phyloP scores from a whole-genome alignment of 352 stramenopile species.

The Pythium periplocum region DNA sequence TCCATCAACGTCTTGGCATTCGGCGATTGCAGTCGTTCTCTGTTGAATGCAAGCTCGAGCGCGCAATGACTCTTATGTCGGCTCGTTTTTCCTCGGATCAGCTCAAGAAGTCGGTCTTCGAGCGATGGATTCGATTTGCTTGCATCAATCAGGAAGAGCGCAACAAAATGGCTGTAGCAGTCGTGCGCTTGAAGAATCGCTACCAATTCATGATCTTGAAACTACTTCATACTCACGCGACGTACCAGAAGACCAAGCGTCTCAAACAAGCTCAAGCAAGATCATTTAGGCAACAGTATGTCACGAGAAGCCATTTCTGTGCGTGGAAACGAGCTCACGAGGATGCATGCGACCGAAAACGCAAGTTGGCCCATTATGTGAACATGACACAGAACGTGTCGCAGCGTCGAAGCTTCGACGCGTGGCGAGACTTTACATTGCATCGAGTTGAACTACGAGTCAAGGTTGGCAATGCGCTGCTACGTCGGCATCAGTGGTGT shows the following conservation, averaged over 20 bases:
- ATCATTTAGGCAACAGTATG: too few relatives aligned
- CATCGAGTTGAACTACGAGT: slow-evolving; percentile 8
- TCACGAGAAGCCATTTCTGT: slow-evolving; percentile 3
- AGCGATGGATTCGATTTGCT: slow-evolving; percentile 12
- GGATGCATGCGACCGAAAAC: neutral
- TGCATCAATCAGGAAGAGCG: slow-evolving; percentile 10
- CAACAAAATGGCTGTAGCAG: slow-evolving; percentile 10
- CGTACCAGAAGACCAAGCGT: slow-evolving; percentile 1
- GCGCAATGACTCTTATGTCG: slow-evolving; percentile 11
- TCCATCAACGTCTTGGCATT: slow-evolving; percentile 3
- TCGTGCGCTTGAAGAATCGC: slow-evolving; percentile 9
- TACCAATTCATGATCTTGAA: slow-evolving; percentile 9
- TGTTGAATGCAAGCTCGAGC: slow-evolving; percentile 7
- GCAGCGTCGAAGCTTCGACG: slow-evolving; percentile 31
- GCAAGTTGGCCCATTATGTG: slow-evolving; percentile 29
- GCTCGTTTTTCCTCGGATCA: slow-evolving; percentile 13
- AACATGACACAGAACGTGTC: slow-evolving; percentile 29
- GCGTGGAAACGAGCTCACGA: slow-evolving; percentile 17
- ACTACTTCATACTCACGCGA: neutral
- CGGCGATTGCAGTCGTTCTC: slow-evolving; percentile 10
- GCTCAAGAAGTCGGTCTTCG: slow-evolving; percentile 13
- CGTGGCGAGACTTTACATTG: slow-evolving; percentile 25
- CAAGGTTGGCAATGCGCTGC: neutral
- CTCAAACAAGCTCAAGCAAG: too few relatives aligned
- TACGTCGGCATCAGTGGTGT: neutral